Evolutionary conservation across 805 yeast species (phyloP).

Genomic region (Tetrapisispora namnaoensis): DNA sequence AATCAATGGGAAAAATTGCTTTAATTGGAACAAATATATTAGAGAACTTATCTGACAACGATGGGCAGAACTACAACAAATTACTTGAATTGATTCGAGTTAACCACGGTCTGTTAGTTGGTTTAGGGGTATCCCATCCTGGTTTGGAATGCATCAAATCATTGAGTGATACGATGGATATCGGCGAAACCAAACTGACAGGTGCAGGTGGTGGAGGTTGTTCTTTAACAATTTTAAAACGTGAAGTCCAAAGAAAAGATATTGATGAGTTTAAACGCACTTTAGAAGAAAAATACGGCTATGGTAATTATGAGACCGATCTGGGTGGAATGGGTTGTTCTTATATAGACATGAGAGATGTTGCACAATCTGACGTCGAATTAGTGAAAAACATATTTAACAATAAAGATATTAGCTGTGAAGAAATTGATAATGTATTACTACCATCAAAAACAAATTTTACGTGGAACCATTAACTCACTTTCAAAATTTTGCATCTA

Average conservation of each 20-base stretch:
- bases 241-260: constrained; percentile 31
- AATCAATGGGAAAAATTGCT: constrained; percentile 68
- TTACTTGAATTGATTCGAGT: constrained; percentile 59
- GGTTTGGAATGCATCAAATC: constrained; percentile 67
- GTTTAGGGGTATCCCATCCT: constrained; percentile 91
- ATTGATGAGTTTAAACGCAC: constrained; percentile 27
- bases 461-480: constrained; percentile 8
- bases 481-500: background rate
- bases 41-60: constrained; percentile 36
- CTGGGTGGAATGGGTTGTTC: constrained; percentile 80
- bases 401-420: constrained; percentile 4
- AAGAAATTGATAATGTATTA: constrained; percentile 9
- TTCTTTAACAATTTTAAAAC: constrained; percentile 70
- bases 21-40: constrained; percentile 10
- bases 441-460: constrained; percentile 11
- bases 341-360: constrained; percentile 1
- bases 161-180: constrained; percentile 47
- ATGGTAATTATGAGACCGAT: constrained; percentile 65
- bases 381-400: constrained; percentile 8
- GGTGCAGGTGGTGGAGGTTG: constrained; percentile 99
- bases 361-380: constrained; percentile 5
- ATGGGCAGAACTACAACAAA: constrained; percentile 22
- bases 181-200: constrained; percentile 89
- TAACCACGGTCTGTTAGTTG: constrained; percentile 78
- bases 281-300: constrained; percentile 39